These are phyloP conservation scores for Aegilops tauschii DNA, from an alignment of 176 grass and related monocot species.

Conservation along the genomic window DNA sequence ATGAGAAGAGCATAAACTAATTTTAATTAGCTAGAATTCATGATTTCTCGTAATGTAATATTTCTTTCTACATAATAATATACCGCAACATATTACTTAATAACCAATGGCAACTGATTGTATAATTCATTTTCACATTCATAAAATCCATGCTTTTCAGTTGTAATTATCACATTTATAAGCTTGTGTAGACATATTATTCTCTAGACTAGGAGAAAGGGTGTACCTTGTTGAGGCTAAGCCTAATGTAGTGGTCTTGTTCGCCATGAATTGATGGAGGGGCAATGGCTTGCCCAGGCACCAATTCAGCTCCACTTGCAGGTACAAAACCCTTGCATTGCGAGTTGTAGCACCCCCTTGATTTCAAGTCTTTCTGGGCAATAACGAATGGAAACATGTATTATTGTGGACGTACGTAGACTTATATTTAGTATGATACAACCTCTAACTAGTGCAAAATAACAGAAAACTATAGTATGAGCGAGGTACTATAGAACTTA, in stretches of 20 bases:
- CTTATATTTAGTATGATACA: not conserved
- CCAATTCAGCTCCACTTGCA: constrained; percentile 16
- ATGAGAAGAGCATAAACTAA: not conserved
- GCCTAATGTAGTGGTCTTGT: constrained; percentile 13
- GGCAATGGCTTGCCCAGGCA: constrained; percentile 31
- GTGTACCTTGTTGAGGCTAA: constrained; percentile 27
- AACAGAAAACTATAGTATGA: no score
- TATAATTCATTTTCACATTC: not conserved
- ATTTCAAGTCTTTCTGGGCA: not conserved
- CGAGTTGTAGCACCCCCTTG: constrained; percentile 20
- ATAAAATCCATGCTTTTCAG: not conserved
- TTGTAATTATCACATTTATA: not conserved
- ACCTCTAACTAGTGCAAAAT: not conserved
- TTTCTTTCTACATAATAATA: not conserved
- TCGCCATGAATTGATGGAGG: constrained; percentile 21
- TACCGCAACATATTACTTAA: not conserved
- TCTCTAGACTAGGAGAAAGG: not conserved
- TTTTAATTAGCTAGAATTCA: not conserved
- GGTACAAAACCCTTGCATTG: constrained; percentile 36
- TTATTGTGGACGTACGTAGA: not conserved
- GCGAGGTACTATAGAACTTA: not conserved
- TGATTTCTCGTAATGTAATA: not conserved
- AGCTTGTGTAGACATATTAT: not conserved
- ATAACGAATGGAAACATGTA: not conserved
- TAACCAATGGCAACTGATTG: not conserved